phyloP scores from a whole-genome alignment of 2,329 filamentous ascomycete genomes.

The Cladosporium velox region DNA sequence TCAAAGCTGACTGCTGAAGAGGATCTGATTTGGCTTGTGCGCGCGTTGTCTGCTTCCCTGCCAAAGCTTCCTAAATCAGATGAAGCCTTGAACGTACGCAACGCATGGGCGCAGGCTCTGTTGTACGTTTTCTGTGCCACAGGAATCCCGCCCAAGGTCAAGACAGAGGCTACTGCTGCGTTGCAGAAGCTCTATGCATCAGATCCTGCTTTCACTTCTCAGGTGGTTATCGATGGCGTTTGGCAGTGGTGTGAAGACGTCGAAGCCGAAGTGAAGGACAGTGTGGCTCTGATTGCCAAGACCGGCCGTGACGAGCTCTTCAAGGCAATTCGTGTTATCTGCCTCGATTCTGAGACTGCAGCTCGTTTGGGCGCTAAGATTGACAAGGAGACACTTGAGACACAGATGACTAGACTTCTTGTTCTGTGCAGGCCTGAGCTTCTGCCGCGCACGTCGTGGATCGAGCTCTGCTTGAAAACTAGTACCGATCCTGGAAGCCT shows the following conservation, averaged over 20 bases:
- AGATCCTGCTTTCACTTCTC: conserved; percentile 60
- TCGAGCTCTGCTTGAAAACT: conserved; percentile 78
- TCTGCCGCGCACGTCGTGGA: conserved; percentile 81
- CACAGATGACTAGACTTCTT: conserved; percentile 74
- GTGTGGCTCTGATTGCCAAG: conserved; percentile 66
- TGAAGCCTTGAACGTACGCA: conserved; percentile 27
- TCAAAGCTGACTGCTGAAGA: conserved; percentile 73
- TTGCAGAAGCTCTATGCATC: conserved; percentile 67
- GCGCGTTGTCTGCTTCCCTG: conserved; percentile 66
- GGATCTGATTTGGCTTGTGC: conserved; percentile 75
- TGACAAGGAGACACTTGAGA: conserved; percentile 57
- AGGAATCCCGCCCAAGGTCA: conserved; percentile 61
- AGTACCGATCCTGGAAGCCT: conserved; percentile 81
- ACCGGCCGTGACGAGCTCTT: conserved; percentile 66
- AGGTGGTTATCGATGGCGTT: conserved; percentile 68
- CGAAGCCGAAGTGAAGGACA: conserved; percentile 76
- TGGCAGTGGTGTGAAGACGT: conserved; percentile 76
- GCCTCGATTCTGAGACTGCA: conserved; percentile 56
- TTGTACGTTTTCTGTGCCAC: conserved; percentile 74
- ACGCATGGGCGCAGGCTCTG: conserved; percentile 75
- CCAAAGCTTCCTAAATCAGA: conserved; percentile 55
- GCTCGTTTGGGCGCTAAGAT: conserved; percentile 47
- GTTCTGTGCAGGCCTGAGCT: conserved; percentile 77
- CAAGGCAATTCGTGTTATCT: conserved; percentile 63
- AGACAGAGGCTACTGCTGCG: conserved; percentile 62